A percentile compares a stretch with the other conserved stretches of the same genome.
These are phyloP conservation scores for Solanum hybrid DNA, from an alignment of 305 asterid genomes.

Conservation along the genomic window DNA sequence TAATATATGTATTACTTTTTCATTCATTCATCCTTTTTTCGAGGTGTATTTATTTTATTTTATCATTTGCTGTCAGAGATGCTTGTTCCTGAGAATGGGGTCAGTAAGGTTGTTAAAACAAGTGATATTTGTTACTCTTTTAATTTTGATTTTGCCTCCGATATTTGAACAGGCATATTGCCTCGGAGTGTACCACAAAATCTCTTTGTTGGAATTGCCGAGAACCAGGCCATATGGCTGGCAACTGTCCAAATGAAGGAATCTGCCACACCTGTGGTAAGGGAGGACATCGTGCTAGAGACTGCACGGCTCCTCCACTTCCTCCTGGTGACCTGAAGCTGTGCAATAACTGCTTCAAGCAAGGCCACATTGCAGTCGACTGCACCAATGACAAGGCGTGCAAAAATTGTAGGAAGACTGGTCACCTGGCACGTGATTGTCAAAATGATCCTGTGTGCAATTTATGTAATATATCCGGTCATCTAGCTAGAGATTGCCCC, in stretches of 20 bases:
- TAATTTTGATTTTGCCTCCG: not conserved
- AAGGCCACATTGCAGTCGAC: constrained; percentile 83
- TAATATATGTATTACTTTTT: not conserved
- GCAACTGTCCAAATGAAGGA: constrained; percentile 87
- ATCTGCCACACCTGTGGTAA: constrained; percentile 97
- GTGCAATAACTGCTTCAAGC: constrained; percentile 98
- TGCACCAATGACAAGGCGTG: constrained; percentile 97
- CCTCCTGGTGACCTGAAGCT: constrained; percentile 91
- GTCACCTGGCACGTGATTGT: constrained; percentile 91
- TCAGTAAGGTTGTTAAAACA: not conserved
- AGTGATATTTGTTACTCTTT: constrained; percentile 6
- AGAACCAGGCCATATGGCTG: constrained; percentile 98
- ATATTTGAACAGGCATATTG: constrained; percentile 55
- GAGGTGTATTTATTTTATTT: not conserved
- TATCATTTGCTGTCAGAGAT: not conserved
- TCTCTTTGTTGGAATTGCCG: constrained; percentile 97
- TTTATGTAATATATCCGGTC: constrained; percentile 78
- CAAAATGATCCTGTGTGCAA: constrained; percentile 93
- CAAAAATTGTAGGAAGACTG: constrained; percentile 92
- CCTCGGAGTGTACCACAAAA: constrained; percentile 82
- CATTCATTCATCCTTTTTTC: not conserved
- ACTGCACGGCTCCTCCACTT: constrained; percentile 61
- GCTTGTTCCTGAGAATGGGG: not conserved
- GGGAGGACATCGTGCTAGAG: constrained; percentile 92
- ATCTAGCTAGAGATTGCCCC: constrained; percentile 63